phyloP scores from a whole-genome alignment of 768 basidiomycete genomes.

The Kondoa subrosea region DNA sequence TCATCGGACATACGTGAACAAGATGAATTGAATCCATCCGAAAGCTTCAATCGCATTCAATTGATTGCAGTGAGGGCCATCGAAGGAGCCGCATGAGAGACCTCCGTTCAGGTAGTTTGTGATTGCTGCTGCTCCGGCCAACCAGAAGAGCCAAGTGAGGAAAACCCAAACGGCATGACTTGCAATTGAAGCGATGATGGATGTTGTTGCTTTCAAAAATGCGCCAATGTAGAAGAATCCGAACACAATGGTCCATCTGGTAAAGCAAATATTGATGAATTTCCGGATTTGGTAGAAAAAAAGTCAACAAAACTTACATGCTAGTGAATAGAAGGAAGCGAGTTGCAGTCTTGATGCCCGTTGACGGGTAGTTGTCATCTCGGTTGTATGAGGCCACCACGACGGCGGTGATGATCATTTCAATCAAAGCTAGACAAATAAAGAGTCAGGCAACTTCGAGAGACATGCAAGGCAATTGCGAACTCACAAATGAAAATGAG shows the following conservation, averaged over 20 bases:
- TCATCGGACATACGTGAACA: neutral
- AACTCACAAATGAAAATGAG: neutral
- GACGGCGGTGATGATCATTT: conserved; percentile 19
- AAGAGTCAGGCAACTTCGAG: neutral
- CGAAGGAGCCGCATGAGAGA: conserved; percentile 14
- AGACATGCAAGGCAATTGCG: neutral
- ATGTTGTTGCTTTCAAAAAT: conserved; percentile 19
- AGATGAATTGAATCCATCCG: neutral
- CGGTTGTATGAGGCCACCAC: conserved; percentile 12
- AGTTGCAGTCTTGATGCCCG: neutral
- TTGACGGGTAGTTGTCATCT: neutral
- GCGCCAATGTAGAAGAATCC: conserved; percentile 16
- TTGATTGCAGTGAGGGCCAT: neutral
- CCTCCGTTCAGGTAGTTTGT: conserved; percentile 16
- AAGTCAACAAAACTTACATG: neutral
- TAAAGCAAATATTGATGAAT: conserved; percentile 9
- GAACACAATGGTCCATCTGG: conserved; percentile 9
- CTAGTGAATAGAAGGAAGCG: conserved; percentile 1
- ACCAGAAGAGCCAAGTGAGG: conserved; percentile 29
- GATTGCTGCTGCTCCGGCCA: conserved; percentile 24
- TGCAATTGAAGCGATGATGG: conserved; percentile 27
- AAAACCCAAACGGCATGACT: conserved; percentile 21
- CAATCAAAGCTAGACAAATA: conserved; percentile 12
- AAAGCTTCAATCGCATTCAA: neutral
- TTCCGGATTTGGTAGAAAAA: conserved; percentile 1